Evolutionary conservation across 2,329 filamentous ascomycete genomes (phyloP).

Genomic region (Chrysoporthe austroafricana): DNA sequence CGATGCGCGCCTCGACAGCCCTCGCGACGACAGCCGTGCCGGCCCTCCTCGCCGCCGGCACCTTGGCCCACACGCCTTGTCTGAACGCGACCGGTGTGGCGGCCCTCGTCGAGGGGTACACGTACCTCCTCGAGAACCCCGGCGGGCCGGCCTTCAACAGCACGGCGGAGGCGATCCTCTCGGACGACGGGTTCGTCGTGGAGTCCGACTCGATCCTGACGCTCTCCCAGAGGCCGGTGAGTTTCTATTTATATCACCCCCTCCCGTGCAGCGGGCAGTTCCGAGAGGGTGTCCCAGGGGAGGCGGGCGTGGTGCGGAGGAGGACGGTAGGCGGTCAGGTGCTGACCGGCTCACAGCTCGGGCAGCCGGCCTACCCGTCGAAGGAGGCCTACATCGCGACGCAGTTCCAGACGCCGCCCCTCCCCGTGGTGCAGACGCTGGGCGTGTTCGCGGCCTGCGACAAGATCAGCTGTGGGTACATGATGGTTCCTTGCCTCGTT

Average conservation of each 20-base stretch:
- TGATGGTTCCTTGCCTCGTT: too few species aligned
- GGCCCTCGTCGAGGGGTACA: slow-evolving; percentile 23
- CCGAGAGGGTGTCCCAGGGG: too few species aligned
- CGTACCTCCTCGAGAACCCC: slow-evolving; percentile 25
- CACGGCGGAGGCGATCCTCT: slow-evolving; percentile 24
- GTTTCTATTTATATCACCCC: not conserved
- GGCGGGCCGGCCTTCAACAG: slow-evolving; percentile 24
- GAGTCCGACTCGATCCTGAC: slow-evolving; percentile 27
- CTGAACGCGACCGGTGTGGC: slow-evolving; percentile 6
- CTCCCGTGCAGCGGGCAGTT: not conserved
- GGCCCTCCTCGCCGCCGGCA: not conserved
- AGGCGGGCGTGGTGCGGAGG: not conserved
- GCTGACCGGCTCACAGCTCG: slow-evolving; percentile 3
- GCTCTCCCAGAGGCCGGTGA: slow-evolving; percentile 20
- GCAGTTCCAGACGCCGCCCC: slow-evolving; percentile 24
- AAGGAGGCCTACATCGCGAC: slow-evolving; percentile 26
- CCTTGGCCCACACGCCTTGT: not conserved
- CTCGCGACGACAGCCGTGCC: not conserved
- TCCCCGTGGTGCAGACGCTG: slow-evolving; percentile 21
- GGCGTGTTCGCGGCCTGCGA: slow-evolving; percentile 21
- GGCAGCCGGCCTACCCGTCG: slow-evolving; percentile 26
- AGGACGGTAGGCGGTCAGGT: not conserved
- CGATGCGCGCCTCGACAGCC: not conserved
- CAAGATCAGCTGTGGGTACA: slow-evolving; percentile 24
- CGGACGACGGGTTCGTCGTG: slow-evolving; percentile 17